A percentile compares a stretch with the other conserved stretches of the same genome.
Evolutionary conservation across 1,284 basidiomycete genomes (phyloP).

Genomic region (Moesziomyces sp.): DNA sequence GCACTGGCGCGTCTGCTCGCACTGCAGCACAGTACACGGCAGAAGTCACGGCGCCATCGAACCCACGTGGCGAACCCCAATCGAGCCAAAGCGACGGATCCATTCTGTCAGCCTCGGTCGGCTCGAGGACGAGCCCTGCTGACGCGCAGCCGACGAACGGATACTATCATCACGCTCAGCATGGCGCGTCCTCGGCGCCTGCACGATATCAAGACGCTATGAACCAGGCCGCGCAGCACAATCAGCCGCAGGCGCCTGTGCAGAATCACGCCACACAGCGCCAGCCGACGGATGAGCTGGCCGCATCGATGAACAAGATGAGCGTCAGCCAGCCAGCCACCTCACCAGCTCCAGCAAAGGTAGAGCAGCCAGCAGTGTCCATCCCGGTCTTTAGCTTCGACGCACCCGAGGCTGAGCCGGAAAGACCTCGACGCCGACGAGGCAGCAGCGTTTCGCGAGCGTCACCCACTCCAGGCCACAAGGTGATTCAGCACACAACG

Average conservation of each 20-base stretch:
- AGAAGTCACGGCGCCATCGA: not conserved
- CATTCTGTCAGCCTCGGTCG: constrained; percentile 6
- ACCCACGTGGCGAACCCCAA: constrained; percentile 1
- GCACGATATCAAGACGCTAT: constrained; percentile 29
- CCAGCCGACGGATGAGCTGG: constrained; percentile 10
- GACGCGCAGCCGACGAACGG: constrained; percentile 1
- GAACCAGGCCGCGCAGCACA: constrained; percentile 2
- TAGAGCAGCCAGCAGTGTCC: not conserved
- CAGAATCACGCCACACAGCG: constrained; percentile 1
- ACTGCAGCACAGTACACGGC: not conserved
- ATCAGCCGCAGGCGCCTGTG: not conserved
- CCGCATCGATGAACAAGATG: constrained; percentile 25
- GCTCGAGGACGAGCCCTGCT: constrained; percentile 4
- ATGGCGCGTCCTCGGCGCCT: constrained; percentile 8
- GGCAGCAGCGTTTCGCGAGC: constrained; percentile 48
- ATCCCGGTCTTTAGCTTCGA: constrained; percentile 34
- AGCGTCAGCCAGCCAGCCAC: constrained; percentile 4
- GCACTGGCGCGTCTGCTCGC: not conserved
- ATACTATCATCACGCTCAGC: not conserved
- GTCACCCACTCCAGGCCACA: constrained; percentile 18
- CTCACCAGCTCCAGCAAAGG: not conserved
- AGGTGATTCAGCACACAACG: constrained; percentile 21
- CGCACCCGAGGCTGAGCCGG: constrained; percentile 30
- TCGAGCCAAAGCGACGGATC: constrained; percentile 35
- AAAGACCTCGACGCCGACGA: constrained; percentile 44